Base-by-base conservation (phyloP, 2,329 filamentous ascomycete species). In the Fusarium tanahbumbuense region DNA sequence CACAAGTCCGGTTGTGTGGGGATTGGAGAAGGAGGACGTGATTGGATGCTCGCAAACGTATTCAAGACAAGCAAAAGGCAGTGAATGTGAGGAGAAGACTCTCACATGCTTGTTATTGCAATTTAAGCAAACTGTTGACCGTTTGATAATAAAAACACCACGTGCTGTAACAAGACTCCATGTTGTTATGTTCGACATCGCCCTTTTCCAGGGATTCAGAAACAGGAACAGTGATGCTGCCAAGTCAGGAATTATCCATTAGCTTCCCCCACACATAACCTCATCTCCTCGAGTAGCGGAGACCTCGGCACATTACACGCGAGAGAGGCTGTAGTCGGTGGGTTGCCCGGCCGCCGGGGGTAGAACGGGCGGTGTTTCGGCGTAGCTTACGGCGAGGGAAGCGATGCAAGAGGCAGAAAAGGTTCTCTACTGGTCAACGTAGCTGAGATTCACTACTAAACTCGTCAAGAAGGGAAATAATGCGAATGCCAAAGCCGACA, bases 261-360 rank as follows among this genome's bases (percentile, higher is more conserved):
- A 46, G 32, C 49, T 48, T 59, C 34, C 69, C 73, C 73, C 71
- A 71, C 52, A 70, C 56, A 53, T 37, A 62, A 58, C 37, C 32
- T 63, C 60, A 63, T 64, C 48, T 57, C 47, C 56, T 56, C 53
- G 34, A 55, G 40, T 55, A 42, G 72, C 69, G 73, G 73, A 70
- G 72, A 74, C 73, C 73, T 75, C 73, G 73, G 73, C 68, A 74
- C 68, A 64, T 64, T 50, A 60, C 30, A 67, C 30, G 48, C 50
- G 54, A 69, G 60, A 55, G 61, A 57, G 61, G 55, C 23, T 56
- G 56, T 64, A 44, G 47, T 66, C 73, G 73, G 73, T 64, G 64
- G 57, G 60, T 74, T 72, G 73, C 56, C 73, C 73, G 73, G 71
- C 44, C 69, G 66, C 59, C 62, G 55, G 66, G 53, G 52, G 57